Evolutionary conservation across 2,329 filamentous ascomycete genomes (phyloP), one percentile per base, ranked within the genome.

Genomic region (Phoma herbarum): DNA sequence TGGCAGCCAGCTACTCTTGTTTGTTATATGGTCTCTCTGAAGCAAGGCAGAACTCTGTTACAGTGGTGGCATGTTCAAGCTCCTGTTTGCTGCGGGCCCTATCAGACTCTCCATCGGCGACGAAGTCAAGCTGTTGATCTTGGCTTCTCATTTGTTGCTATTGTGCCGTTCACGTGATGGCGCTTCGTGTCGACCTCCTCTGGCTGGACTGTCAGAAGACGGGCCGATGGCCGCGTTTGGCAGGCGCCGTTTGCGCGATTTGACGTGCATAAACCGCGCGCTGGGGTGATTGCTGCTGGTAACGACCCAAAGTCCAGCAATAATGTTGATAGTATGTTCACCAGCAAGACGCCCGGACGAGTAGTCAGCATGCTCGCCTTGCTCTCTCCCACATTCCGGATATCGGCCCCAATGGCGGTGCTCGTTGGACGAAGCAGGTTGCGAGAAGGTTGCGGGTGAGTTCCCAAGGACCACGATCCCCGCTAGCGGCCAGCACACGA

Each of bases 191-290:
- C 31, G 9, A 28, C 26, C 11, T 11, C n/a, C 9, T 5, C 35
- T 39, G 35, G 35, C 39, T 7, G 20, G 20, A 42, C 20, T 42
- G 22, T n/a, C 11, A 9, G 33, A 12, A 26, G 46, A 35, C 53
- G 53, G 53, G 41, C 53, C 53, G 53, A 50, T 25, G 16, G 41
- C 5, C 25, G 45, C 39, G 28, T 44, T 20, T 37, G 50, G 31
- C 41, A 37, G 29, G 29, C 29, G 29, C 41, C 41, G 37, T 56
- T 49, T 56, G 53, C 53, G 53, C 29, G 39, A 56, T 50, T 56
- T 50, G 53, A 56, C 41, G 45, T 45, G 53, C 53, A 46, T 39
- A 11, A 44, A 42, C 10, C 41, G 46, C 29, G 37, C 37, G 11
- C 35, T 35, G 31, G 31, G 37, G 6, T 41, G 37, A 20, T 41